Evolutionary conservation across 225 moss, liverwort and hornwort species (phyloP).

Genomic region (Lunularia cruciata): DNA sequence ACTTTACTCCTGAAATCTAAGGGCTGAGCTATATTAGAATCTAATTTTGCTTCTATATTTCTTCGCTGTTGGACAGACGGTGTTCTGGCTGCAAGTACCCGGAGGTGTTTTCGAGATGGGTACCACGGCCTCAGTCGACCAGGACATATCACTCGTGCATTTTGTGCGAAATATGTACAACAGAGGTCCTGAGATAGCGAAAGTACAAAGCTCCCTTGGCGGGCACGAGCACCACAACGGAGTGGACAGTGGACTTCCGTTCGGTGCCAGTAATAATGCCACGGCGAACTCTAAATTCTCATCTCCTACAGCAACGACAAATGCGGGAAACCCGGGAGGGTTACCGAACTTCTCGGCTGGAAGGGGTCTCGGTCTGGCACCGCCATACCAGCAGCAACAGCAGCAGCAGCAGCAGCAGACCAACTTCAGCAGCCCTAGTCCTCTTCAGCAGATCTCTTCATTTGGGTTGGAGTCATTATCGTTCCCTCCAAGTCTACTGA

Average conservation of each 20-base stretch:
- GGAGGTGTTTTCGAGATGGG: constrained; percentile 36
- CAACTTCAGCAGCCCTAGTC: neutral
- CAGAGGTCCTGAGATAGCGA: neutral
- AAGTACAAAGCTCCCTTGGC: constrained; percentile 15
- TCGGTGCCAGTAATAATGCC: neutral
- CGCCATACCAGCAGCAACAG: constrained; percentile 11
- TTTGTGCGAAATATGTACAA: constrained; percentile 24
- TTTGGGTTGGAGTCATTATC: constrained; percentile 20
- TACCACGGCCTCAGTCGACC: constrained; percentile 17
- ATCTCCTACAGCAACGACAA: neutral
- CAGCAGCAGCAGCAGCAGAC: too few species aligned
- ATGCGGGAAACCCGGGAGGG: neutral
- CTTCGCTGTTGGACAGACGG: constrained; percentile 26
- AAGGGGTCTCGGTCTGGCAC: constrained; percentile 11
- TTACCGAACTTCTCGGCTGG: constrained; percentile 7
- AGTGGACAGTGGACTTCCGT: neutral
- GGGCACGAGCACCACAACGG: constrained; percentile 13
- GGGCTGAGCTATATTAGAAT: too few species aligned
- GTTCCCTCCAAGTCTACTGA: constrained; percentile 25
- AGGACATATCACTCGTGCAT: constrained; percentile 24
- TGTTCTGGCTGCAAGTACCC: constrained; percentile 25
- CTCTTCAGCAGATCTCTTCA: constrained; percentile 12
- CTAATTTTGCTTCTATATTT: too few species aligned
- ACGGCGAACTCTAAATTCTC: constrained; percentile 3
- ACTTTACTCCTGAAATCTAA: too few species aligned